Base-by-base conservation (phyloP, 306 rosid species). In the Fragaria ananassa region DNA sequence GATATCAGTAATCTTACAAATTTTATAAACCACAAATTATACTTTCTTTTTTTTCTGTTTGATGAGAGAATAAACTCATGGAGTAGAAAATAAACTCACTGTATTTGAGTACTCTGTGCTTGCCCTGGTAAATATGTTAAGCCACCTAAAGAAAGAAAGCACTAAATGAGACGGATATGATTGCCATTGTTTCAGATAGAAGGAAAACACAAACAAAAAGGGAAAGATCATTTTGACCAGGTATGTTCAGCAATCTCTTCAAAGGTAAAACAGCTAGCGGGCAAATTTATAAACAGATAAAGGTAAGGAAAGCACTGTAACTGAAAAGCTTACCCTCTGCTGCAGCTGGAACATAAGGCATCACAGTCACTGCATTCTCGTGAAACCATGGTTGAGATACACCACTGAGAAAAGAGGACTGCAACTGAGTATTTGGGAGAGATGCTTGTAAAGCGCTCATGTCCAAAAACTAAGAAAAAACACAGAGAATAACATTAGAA, bases 321-420 rank as follows among this genome's bases (percentile, higher is more conserved):
- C 53, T 23, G 23, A 21, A 41, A 85, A 57, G 45, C 67, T 18
- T 79, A 93, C 98, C 97, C 82, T 88, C 91, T 75, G 91, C 98
- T 35, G 88, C 76, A 63, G 88, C 73, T 25, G 93, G 85, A 73
- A 86, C 75, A 82, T 80, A 89, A 6, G 98, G 85, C 31, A 84
- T 15, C 71, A 31, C 81, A 56, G 82, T 21, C 71, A 31, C 80
- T 49, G 88, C 62, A 78, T 82, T 89, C 81, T 86, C 89, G 7
- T 96, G 86, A 67, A 89, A 87, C 97, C 98, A 93, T 64, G 97
- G 83, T 75, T 88, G 90, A 78, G 89, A 77, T 47, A 83, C 78
- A 83, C 81, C 92, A 64, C 77, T 86, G 67, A 80, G 70, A 76
- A 83, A 87, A 73, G 87, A 60, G 71, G 98, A 64, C 34, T 93